Conservation (phyloP, 1,284 basidiomycete genomes). For the Tausonia pullulans region DNA sequence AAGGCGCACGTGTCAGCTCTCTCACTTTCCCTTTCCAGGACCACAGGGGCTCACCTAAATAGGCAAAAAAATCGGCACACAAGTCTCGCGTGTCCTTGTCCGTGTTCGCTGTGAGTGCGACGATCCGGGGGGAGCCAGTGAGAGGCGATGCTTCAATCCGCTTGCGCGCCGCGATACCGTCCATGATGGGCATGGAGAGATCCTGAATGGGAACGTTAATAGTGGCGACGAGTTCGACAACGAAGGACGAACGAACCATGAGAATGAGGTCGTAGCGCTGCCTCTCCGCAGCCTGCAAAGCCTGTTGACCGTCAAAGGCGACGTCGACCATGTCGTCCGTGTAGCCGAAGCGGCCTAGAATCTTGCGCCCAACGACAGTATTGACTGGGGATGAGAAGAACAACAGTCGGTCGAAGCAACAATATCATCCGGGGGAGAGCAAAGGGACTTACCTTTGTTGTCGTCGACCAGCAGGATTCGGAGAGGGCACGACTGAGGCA, state of each 20-base stretch:
- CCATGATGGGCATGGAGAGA: neutral
- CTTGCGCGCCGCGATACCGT: neutral
- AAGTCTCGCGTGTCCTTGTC: neutral
- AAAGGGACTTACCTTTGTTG: neutral
- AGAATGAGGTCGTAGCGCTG: neutral
- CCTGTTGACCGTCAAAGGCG: neutral
- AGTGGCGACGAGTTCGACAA: neutral
- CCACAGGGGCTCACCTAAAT: no score
- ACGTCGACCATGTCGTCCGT: neutral
- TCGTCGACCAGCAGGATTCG: conserved; percentile 3
- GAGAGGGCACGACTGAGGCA: neutral
- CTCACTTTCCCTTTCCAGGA: no score
- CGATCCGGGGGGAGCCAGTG: neutral
- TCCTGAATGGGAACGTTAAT: neutral
- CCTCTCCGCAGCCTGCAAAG: neutral
- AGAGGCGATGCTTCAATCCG: neutral
- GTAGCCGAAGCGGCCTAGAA: neutral
- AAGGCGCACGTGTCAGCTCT: no score
- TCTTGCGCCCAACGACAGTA: neutral
- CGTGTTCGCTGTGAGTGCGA: conserved; percentile 1
- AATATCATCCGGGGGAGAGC: neutral
- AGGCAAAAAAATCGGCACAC: no score
- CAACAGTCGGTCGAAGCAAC: neutral
- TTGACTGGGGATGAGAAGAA: neutral
- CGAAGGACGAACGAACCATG: neutral